Evolutionary conservation across 2,329 filamentous ascomycete genomes (phyloP).

Genomic region (Trichoderma sp.): DNA sequence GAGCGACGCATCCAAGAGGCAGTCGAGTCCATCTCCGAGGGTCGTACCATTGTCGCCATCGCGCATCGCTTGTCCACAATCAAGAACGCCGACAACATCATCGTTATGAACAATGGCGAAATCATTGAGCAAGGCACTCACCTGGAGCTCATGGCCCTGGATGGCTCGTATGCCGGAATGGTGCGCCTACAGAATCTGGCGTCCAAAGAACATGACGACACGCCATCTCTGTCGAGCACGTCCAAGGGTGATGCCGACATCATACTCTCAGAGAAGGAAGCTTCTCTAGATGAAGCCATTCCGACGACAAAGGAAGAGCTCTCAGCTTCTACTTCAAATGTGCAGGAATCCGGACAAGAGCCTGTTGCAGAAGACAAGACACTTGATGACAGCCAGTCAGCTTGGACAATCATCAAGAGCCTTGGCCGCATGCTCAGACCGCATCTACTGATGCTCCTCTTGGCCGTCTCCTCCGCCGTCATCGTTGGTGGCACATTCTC

Average conservation of each 20-base stretch:
- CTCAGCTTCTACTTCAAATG: background rate
- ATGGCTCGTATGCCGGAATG: slow-evolving; percentile 52
- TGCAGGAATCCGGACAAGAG: slow-evolving; percentile 25
- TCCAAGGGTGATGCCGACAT: slow-evolving; percentile 41
- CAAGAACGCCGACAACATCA: slow-evolving; percentile 62
- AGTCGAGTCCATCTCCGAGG: slow-evolving; percentile 44
- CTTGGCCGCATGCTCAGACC: slow-evolving; percentile 39
- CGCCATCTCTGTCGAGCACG: slow-evolving; percentile 32
- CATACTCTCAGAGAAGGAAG: slow-evolving; percentile 39
- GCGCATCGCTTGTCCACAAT: slow-evolving; percentile 62
- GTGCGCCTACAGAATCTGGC: slow-evolving; percentile 44
- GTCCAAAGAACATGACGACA: slow-evolving; percentile 30
- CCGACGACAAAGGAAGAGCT: slow-evolving; percentile 40
- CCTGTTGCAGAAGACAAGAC: slow-evolving; percentile 23
- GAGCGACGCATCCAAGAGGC: slow-evolving; percentile 53
- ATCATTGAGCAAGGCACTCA: slow-evolving; percentile 65
- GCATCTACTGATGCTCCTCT: slow-evolving; percentile 37
- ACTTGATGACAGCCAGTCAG: slow-evolving; percentile 41
- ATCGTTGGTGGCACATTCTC: slow-evolving; percentile 56
- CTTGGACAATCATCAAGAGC: slow-evolving; percentile 39
- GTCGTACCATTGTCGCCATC: slow-evolving; percentile 64
- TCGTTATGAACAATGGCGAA: slow-evolving; percentile 56
- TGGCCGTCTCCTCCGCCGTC: slow-evolving; percentile 43
- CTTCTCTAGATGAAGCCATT: slow-evolving; percentile 31
- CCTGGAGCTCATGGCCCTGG: slow-evolving; percentile 51